phyloP scores from a whole-genome alignment of 805 yeast genomes.

The Monosporozyma yasuniensis region DNA sequence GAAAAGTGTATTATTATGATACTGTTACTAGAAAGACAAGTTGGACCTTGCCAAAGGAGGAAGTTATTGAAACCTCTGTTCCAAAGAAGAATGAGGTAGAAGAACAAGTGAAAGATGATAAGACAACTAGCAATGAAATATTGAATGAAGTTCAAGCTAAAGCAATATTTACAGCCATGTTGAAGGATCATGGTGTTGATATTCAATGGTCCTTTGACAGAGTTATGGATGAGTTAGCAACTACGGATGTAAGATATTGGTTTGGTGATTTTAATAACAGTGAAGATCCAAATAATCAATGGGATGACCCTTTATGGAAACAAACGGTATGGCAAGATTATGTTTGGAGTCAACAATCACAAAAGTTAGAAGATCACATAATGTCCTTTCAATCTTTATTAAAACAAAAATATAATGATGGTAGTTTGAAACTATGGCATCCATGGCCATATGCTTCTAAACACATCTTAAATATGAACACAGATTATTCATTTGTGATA shows the following conservation, averaged over 20 bases:
- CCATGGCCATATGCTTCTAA: not conserved
- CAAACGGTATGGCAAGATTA: constrained; percentile 35
- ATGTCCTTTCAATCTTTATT: not conserved
- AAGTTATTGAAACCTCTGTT: constrained; percentile 8
- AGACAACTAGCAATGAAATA: not conserved
- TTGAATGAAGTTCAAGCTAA: constrained; percentile 30
- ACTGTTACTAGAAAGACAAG: constrained; percentile 55
- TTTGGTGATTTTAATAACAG: constrained; percentile 33
- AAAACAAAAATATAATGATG: not conserved
- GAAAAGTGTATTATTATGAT: constrained; percentile 66
- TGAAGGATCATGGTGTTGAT: constrained; percentile 50
- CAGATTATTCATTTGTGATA: constrained; percentile 1
- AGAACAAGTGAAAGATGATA: constrained; percentile 14
- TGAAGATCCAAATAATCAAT: not conserved
- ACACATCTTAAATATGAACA: not conserved
- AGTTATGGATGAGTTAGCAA: constrained; percentile 47
- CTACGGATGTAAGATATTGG: constrained; percentile 62
- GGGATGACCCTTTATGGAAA: constrained; percentile 43
- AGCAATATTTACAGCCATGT: constrained; percentile 41
- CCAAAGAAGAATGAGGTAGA: not conserved
- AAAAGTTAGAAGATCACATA: not conserved
- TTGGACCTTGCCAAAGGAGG: constrained; percentile 71
- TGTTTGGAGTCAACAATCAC: not conserved
- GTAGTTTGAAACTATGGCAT: not conserved
- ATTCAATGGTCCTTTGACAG: constrained; percentile 66